A percentile compares a stretch with the other conserved stretches of the same genome.
phyloP scores from a whole-genome alignment of 345 rosid genomes.

The Gossypium turneri region DNA sequence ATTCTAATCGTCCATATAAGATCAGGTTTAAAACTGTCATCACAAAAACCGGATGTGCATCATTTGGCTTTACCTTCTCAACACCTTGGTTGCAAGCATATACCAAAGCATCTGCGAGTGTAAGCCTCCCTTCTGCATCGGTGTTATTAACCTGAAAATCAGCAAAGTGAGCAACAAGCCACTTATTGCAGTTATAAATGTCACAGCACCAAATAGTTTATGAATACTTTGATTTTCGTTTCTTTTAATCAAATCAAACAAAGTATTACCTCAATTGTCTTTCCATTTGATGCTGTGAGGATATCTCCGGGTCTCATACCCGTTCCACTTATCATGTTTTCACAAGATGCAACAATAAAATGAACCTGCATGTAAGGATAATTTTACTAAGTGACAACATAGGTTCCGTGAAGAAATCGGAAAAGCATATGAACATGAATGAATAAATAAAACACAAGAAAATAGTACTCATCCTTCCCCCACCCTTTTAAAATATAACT shows the following conservation, averaged over 20 bases:
- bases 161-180: not conserved
- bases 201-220: not conserved
- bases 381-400: not conserved
- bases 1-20: not conserved
- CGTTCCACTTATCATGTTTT: slow-evolving; percentile 98
- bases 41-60: slow-evolving; percentile 13
- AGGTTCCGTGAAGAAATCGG: not conserved
- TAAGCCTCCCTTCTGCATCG: slow-evolving; percentile 95
- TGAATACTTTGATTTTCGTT: not conserved
- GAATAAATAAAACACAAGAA: not conserved
- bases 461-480: not conserved
- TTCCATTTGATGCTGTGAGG: slow-evolving; percentile 90
- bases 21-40: slow-evolving; percentile 16
- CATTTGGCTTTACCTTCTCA: slow-evolving; percentile 61
- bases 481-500: not conserved
- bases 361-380: not conserved
- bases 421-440: not conserved
- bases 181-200: slow-evolving; percentile 7
- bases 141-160: slow-evolving; percentile 82
- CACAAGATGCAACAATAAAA: slow-evolving; percentile 81
- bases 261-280: slow-evolving; percentile 35
- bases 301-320: slow-evolving; percentile 99
- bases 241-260: not conserved
- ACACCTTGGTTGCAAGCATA: slow-evolving; percentile 91
- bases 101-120: slow-evolving; percentile 93